Percentiles rank a stretch among this genome's conserved stretches.
Conservation (phyloP, 2,329 filamentous ascomycete genomes). For the Neofusicoccum parvum region DNA sequence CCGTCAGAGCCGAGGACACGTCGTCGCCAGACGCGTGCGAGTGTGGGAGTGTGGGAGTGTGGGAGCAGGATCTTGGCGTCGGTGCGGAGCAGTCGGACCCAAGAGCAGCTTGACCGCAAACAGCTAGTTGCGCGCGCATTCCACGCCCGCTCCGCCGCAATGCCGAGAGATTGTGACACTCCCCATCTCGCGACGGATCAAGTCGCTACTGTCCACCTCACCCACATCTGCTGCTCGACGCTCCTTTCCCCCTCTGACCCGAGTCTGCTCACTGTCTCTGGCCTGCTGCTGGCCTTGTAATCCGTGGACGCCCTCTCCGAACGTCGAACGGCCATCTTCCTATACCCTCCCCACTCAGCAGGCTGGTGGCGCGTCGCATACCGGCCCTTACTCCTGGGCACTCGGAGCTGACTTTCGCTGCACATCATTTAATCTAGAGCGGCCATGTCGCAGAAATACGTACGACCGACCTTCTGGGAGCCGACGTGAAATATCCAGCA, state of each 20-base stretch:
- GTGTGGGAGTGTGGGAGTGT: not conserved
- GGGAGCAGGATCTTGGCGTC: not conserved
- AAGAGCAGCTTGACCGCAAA: conserved; percentile 11
- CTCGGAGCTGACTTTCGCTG: not conserved
- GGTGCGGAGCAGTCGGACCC: not conserved
- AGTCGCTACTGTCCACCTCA: not conserved
- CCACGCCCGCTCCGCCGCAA: conserved; percentile 13
- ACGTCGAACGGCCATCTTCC: not conserved
- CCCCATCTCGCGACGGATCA: conserved; percentile 9
- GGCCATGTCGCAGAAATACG: conserved; percentile 9
- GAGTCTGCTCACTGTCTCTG: not conserved
- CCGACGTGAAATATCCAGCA: too few relatives aligned
- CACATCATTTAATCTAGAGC: not conserved
- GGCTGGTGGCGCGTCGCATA: not conserved
- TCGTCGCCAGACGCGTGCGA: too few relatives aligned
- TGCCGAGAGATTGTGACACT: conserved; percentile 17
- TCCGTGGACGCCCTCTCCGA: not conserved
- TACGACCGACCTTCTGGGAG: not conserved
- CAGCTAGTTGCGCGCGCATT: conserved; percentile 4
- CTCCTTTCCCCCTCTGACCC: not conserved
- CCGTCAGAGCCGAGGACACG: too few relatives aligned
- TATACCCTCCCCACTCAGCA: not conserved
- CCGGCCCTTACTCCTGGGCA: not conserved
- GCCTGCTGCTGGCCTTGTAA: not conserved
- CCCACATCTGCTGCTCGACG: not conserved